Base-by-base conservation (phyloP, 78 protist genomes). In the Speleostelium caveatum region DNA sequence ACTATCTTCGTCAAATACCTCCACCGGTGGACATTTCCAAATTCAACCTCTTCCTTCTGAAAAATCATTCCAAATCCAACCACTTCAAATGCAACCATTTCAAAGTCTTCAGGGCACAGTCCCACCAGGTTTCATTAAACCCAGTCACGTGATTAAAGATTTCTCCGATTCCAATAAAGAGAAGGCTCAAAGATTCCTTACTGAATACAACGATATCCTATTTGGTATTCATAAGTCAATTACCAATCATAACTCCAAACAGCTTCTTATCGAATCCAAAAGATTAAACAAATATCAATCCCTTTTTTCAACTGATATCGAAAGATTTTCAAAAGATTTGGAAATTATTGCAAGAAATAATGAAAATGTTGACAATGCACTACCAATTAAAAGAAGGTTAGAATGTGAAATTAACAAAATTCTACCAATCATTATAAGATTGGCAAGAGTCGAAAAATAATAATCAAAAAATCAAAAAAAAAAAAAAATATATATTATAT, bases 361-460 rank as follows among this genome's bases (percentile, higher is more conserved):
- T 35, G 17, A 38, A 16, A 60, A 73, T 49, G 7, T 73, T 21
- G 79, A 73, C 41, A 73, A n/a, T 35, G 61, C 63, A 26, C 41
- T 56, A 22, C 33, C 79, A 26, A 49, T 73, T 2, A 51, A 60
- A 32, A 73, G 53, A 49, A 73, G 79, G 35, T 49, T 73, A 1
- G 79, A 73, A 56, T 30, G 51, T 21, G 79, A 73, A 35, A 73
- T 73, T 41, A 73, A 73, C 22, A 28, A 63, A 36, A 30, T 73
- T 8, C 42, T 73, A 22, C 79, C 79, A 8, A 33, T 55, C 63
- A 73, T 73, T 19, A 55, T 38, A 6, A 36, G 55, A 35, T 42
- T 73, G 12, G 79, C 79, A 42, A 71, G 41, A 17, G 1, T n/a
- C 33, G 21, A 65, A n/a, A 38, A 38, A 38, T 19, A 38, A 35